Base-by-base conservation (phyloP, 495 filamentous ascomycete species). In the Cladorrhinum samala region DNA sequence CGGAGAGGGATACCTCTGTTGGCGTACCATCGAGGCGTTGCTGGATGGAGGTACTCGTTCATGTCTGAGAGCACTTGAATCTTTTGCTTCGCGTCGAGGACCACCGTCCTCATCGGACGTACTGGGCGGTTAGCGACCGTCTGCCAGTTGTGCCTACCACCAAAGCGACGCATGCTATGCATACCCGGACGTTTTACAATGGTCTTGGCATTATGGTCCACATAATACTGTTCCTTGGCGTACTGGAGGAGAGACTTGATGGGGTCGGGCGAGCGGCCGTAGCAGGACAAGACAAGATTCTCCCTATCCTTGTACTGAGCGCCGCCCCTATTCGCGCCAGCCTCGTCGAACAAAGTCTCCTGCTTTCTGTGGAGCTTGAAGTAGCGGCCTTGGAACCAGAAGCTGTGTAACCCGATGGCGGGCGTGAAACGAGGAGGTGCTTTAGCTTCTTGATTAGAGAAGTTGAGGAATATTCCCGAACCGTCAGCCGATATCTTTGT, bases 1-100 rank as follows among this genome's bases (percentile, higher is more conserved):
- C 92, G 82, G 48, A 96, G 89, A 0, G 92, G 92, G 51, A 97
- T 95, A n/a, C 92, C 89, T 0, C 88, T 77, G 45, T 83, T 83
- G 0, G 85, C 81, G 57, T 93, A 93, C 88, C 87, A 93, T 14
- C 75, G 70, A 6, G 83, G 73, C 1, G 85, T 91, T 1, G 76
- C 72, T 0, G 87, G 84, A 52, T 89, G 83, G 6, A 96, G 71
- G 59, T 92, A 96, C 59, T 95, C 90, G 67, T 90, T 89, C 65
- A 95, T 88, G 66, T 96, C 92, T 14, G 75, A 68, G 25, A 94
- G 67, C 17, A 96, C 77, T 21, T 72, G 76, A 9, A 81, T 65
- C 70, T 95, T 96, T 66, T 89, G 81, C 27, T 72, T 64, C 20
- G 79, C 74, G 54, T 95, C 91, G 14, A 96, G 72, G 2, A 93